phyloP scores from a whole-genome alignment of 257 asterid genomes.

The Gentiana macrophylla region DNA sequence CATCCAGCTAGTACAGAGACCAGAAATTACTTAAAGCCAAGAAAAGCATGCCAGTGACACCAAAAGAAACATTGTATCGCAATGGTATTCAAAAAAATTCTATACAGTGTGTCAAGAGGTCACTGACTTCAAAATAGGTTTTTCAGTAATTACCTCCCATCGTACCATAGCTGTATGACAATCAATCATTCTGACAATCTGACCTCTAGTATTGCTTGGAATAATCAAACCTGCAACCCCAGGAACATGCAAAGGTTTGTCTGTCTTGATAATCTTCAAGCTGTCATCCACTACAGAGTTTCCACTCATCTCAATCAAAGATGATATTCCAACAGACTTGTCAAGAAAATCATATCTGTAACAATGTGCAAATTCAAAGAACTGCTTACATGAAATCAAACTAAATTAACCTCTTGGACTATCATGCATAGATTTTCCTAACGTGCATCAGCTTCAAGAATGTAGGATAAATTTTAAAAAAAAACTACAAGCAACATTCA shows the following conservation, averaged over 20 bases:
- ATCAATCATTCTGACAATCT: constrained; percentile 67
- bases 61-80: no score
- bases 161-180: constrained; percentile 58
- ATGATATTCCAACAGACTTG: constrained; percentile 73
- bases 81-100: no score
- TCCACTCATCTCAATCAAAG: constrained; percentile 51
- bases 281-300: constrained; percentile 43
- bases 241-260: constrained; percentile 43
- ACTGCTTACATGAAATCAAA: background rate
- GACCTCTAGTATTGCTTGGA: constrained; percentile 73
- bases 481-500: background rate
- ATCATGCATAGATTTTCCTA: no score
- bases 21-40: constrained; percentile 1
- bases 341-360: constrained; percentile 82
- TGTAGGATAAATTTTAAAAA: background rate
- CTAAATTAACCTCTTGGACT: background rate
- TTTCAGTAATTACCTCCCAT: constrained; percentile 67
- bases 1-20: background rate
- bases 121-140: no score
- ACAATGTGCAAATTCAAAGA: constrained; percentile 5
- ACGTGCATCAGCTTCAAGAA: no score
- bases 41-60: no score
- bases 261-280: constrained; percentile 44
- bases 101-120: no score
- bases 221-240: constrained; percentile 72